A percentile compares a stretch with the other conserved stretches of the same genome.
Evolutionary conservation across 176 grass and related monocot species (phyloP).

Genomic region (Neostapfia colusana): DNA sequence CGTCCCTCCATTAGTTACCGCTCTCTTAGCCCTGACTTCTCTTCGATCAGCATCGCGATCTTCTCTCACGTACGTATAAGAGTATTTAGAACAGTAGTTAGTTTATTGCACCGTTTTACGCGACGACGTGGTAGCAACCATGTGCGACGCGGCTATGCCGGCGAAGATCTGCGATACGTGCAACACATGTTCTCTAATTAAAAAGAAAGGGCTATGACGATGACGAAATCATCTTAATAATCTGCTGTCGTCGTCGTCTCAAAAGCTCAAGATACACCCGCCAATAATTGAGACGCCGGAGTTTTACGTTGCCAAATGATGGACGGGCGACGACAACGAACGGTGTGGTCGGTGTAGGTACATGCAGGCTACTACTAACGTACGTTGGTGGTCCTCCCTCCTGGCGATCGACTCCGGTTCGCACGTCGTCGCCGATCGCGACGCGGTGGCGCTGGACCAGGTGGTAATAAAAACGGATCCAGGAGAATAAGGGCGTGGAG

Average conservation of each 20-base stretch:
- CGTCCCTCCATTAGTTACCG: neutral
- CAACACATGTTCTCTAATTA: neutral
- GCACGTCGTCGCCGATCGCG: constrained; percentile 9
- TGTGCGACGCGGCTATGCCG: neutral
- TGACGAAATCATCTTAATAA: neutral
- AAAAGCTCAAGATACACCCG: neutral
- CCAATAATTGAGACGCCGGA: neutral
- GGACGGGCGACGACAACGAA: neutral
- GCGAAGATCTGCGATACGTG: neutral
- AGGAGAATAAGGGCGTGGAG: neutral
- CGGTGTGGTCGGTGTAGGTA: neutral
- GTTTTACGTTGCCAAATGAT: neutral
- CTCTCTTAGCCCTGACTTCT: neutral
- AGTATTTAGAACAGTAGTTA: neutral
- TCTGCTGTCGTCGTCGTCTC: neutral
- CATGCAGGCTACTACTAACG: constrained; percentile 33
- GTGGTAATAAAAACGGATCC: neutral
- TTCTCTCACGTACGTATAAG: neutral
- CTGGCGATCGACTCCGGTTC: neutral
- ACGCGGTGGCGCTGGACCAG: neutral
- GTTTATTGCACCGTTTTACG: neutral
- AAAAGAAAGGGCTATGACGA: neutral
- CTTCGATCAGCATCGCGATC: neutral
- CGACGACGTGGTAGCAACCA: neutral
- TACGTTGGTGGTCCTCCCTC: neutral